Percentiles rank a stretch among this genome's conserved stretches.
Conservation (phyloP, 495 filamentous ascomycete species). For the Ramalina intermedia region DNA sequence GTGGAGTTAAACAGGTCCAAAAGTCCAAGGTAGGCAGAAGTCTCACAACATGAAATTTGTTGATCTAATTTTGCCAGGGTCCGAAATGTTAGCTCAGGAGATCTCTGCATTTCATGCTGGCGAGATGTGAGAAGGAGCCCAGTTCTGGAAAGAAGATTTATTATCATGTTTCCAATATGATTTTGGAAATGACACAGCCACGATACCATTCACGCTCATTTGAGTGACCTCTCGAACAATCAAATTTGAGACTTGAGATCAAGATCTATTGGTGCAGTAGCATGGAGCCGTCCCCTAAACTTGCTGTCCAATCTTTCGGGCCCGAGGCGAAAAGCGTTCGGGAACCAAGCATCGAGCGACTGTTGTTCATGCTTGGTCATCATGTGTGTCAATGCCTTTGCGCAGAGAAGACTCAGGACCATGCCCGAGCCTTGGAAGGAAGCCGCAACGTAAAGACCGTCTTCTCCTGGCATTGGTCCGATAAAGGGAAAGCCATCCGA, state of each 20-base stretch:
- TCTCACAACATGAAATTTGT: too few relatives aligned
- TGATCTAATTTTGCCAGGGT: too few relatives aligned
- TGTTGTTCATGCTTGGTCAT: slow-evolving; percentile 12
- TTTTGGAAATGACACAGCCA: too few relatives aligned
- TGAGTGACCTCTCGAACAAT: not conserved
- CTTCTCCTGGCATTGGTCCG: slow-evolving; percentile 28
- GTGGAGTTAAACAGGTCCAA: too few relatives aligned
- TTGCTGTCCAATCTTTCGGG: slow-evolving; percentile 7
- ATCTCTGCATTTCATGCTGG: too few relatives aligned
- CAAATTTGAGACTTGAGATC: slow-evolving; percentile 11
- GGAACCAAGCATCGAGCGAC: slow-evolving; percentile 9
- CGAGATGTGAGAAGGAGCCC: too few relatives aligned
- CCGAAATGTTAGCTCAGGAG: too few relatives aligned
- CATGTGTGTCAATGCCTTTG: slow-evolving; percentile 34
- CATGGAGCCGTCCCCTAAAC: slow-evolving; percentile 10
- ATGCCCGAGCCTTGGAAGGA: slow-evolving; percentile 44
- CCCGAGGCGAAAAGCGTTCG: slow-evolving; percentile 11
- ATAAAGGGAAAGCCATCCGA: slow-evolving; percentile 34
- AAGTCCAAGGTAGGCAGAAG: too few relatives aligned
- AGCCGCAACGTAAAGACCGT: slow-evolving; percentile 31
- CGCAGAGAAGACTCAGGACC: slow-evolving; percentile 30
- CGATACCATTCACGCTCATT: too few relatives aligned
- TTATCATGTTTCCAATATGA: too few relatives aligned
- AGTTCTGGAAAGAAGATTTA: too few relatives aligned
- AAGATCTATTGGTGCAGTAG: slow-evolving; percentile 9